Percentiles rank a stretch among this genome's conserved stretches.
These are phyloP conservation scores for Pseudozyma sp. DNA, from an alignment of 1,284 basidiomycete genomes.

Conservation along the genomic window DNA sequence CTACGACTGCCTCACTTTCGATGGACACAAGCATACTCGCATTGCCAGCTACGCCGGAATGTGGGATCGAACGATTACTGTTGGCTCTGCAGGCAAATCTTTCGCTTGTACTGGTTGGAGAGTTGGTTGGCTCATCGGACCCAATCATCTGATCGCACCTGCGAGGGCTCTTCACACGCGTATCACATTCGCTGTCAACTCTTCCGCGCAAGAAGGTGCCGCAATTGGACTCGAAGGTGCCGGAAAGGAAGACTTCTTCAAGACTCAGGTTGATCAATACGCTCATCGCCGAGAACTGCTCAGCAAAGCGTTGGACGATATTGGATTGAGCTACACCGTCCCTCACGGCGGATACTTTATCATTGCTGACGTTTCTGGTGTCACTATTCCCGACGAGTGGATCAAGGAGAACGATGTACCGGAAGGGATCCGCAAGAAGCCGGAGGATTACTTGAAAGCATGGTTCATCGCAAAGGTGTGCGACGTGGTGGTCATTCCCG, in stretches of 20 bases:
- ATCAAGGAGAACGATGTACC: conserved; percentile 85
- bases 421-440: conserved; percentile 79
- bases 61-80: conserved; percentile 93
- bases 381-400: conserved; percentile 86
- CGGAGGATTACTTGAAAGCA: conserved; percentile 84
- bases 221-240: conserved; percentile 77
- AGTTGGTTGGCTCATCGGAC: conserved; percentile 94
- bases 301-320: conserved; percentile 80
- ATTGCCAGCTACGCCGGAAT: conserved; percentile 83
- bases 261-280: conserved; percentile 83
- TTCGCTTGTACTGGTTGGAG: conserved; percentile 99
- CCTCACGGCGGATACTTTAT: conserved; percentile 65
- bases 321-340: conserved; percentile 81
- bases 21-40: conserved; percentile 86
- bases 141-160: conserved; percentile 83
- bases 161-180: conserved; percentile 90
- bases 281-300: conserved; percentile 81
- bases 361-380: conserved; percentile 80
- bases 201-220: conserved; percentile 79
- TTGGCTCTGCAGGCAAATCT: conserved; percentile 82
- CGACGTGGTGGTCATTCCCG: conserved; percentile 66
- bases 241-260: conserved; percentile 80
- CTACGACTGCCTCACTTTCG: conserved; percentile 93
- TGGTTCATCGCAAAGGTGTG: conserved; percentile 67
- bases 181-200: conserved; percentile 94